These are phyloP conservation scores for Paecilomyces fulvus DNA, from an alignment of 2,329 filamentous ascomycete genomes.

Conservation along the genomic window DNA sequence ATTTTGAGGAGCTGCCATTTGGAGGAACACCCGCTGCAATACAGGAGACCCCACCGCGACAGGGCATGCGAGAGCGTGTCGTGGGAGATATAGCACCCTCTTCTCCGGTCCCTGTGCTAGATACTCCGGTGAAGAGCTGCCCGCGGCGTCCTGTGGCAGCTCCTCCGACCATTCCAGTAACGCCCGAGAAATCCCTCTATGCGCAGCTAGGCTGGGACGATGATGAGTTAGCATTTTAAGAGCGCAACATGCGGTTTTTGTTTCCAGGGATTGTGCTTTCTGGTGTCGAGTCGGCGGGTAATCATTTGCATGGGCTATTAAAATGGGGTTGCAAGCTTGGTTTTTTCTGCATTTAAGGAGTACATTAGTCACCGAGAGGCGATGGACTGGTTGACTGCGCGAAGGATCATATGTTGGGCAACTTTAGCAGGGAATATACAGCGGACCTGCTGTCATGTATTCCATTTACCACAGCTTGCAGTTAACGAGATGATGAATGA, in stretches of 20 bases:
- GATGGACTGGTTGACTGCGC: too few species aligned
- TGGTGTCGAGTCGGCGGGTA: not conserved
- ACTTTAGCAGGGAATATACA: too few species aligned
- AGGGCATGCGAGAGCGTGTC: not conserved
- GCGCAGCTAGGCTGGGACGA: conserved; percentile 37
- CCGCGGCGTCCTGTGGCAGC: conserved; percentile 10
- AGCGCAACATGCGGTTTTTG: not conserved
- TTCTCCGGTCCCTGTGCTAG: conserved; percentile 14
- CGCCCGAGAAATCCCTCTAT: conserved; percentile 34
- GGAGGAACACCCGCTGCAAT: conserved; percentile 1
- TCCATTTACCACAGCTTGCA: too few species aligned
- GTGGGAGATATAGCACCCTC: conserved; percentile 2
- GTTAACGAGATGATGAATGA: too few species aligned
- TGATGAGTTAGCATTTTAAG: conserved; percentile 21
- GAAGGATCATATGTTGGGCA: too few species aligned
- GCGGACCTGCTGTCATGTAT: too few species aligned
- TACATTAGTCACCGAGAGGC: too few species aligned
- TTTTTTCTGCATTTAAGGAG: too few species aligned
- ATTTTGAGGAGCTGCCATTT: not conserved
- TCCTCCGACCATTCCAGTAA: conserved; percentile 17
- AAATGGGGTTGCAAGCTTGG: too few species aligned
- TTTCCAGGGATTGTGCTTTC: not conserved
- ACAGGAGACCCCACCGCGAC: conserved; percentile 9
- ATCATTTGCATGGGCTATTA: too few species aligned
- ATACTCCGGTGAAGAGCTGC: conserved; percentile 25